Percentiles rank a stretch among this genome's conserved stretches.
These are phyloP conservation scores for Neurospora tetrasperma DNA, from an alignment of 495 filamentous ascomycete species.

Conservation along the genomic window DNA sequence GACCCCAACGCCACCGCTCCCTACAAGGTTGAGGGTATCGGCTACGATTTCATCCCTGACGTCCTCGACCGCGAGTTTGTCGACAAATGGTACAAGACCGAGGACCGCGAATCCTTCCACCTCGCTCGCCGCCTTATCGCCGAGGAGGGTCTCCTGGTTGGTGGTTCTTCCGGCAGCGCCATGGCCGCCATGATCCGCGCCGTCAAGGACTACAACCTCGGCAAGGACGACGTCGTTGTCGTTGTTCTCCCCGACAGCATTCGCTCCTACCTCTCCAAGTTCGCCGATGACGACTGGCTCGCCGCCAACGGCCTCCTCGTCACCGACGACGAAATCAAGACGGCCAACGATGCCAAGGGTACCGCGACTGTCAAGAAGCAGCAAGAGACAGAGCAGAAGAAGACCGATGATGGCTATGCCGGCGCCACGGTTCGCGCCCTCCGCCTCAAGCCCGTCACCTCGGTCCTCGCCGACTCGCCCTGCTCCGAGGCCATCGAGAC, in stretches of 20 bases:
- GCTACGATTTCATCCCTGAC: constrained; percentile 95
- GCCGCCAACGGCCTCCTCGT: constrained; percentile 84
- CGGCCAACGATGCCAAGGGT: constrained; percentile 26
- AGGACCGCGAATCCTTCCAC: constrained; percentile 81
- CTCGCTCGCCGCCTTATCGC: constrained; percentile 82
- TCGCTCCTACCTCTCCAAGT: constrained; percentile 96
- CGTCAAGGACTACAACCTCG: constrained; percentile 61
- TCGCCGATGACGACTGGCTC: constrained; percentile 97
- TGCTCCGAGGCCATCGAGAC: constrained; percentile 86
- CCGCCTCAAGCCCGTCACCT: constrained; percentile 84
- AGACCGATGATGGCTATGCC: constrained; percentile 47
- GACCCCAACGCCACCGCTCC: constrained; percentile 65
- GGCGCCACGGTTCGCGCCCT: constrained; percentile 70
- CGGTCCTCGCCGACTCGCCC: constrained; percentile 53
- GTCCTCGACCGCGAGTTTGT: constrained; percentile 74
- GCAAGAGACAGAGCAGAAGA: constrained; percentile 8
- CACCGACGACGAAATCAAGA: constrained; percentile 17
- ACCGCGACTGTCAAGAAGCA: constrained; percentile 24
- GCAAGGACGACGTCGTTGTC: constrained; percentile 74
- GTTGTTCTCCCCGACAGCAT: constrained; percentile 93
- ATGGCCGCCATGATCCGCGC: constrained; percentile 75
- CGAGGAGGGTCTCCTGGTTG: constrained; percentile 90
- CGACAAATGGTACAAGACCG: constrained; percentile 97
- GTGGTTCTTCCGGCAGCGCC: constrained; percentile 88
- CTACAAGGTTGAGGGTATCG: constrained; percentile 98